Evolutionary conservation across 2,329 filamentous ascomycete genomes (phyloP).

Genomic region (Colletotrichum sublineola): DNA sequence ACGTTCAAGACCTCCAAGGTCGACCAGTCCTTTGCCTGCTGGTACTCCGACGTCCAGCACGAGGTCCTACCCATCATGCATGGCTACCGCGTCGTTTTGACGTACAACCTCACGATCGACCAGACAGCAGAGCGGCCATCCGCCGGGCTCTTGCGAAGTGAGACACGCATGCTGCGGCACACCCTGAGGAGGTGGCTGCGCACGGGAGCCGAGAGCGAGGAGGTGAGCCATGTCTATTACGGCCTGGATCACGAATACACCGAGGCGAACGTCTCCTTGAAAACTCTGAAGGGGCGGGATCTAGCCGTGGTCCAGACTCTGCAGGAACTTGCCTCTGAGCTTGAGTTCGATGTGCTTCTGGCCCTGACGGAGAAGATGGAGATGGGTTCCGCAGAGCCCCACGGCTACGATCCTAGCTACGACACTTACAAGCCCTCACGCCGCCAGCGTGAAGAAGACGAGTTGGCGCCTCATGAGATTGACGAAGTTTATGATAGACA

Average conservation of each 20-base stretch:
- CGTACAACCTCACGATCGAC: slow-evolving; percentile 61
- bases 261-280: slow-evolving; percentile 49
- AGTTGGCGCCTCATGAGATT: slow-evolving; percentile 38
- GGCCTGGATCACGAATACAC: slow-evolving; percentile 53
- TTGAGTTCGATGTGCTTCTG: slow-evolving; percentile 51
- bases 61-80: slow-evolving; percentile 61
- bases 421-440: slow-evolving; percentile 8
- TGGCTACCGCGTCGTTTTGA: slow-evolving; percentile 64
- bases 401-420: neutral
- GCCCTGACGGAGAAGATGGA: slow-evolving; percentile 50
- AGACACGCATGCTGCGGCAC: slow-evolving; percentile 41
- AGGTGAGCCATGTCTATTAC: slow-evolving; percentile 46
- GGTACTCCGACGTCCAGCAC: slow-evolving; percentile 67
- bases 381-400: slow-evolving; percentile 36
- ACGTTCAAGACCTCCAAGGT: slow-evolving; percentile 49
- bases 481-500: slow-evolving; percentile 33
- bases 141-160: slow-evolving; percentile 34
- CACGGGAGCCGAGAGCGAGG: neutral
- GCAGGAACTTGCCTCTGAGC: slow-evolving; percentile 44
- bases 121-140: slow-evolving; percentile 42
- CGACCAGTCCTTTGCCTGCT: slow-evolving; percentile 47
- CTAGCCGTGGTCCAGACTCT: slow-evolving; percentile 46
- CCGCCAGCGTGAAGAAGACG: slow-evolving; percentile 20
- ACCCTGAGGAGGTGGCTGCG: slow-evolving; percentile 48
- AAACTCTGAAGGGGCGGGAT: slow-evolving; percentile 48